phyloP scores from a whole-genome alignment of 176 grass and related monocot genomes.

The Lolium multiflorum region DNA sequence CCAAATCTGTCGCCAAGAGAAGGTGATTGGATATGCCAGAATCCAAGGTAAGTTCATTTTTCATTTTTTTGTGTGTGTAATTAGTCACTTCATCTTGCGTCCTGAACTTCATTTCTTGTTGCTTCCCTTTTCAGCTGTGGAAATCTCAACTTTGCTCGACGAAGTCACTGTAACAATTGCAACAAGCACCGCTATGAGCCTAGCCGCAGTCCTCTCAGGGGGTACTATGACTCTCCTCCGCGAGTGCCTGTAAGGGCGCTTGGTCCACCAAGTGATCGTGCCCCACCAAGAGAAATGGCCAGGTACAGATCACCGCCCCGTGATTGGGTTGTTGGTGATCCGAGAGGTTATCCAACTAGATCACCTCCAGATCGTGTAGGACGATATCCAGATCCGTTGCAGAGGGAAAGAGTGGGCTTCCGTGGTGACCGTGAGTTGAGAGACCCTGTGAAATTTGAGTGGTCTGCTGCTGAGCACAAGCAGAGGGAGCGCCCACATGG shows the following conservation, averaged over 20 bases:
- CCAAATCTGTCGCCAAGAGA: slow-evolving; percentile 93
- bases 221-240: slow-evolving; percentile 54
- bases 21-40: slow-evolving; percentile 98
- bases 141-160: slow-evolving; percentile 96
- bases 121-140: slow-evolving; percentile 71
- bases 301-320: slow-evolving; percentile 64
- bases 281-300: slow-evolving; percentile 51
- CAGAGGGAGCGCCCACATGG: slow-evolving; percentile 48
- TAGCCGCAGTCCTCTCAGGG: slow-evolving; percentile 55
- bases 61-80: background rate
- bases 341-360: slow-evolving; percentile 53
- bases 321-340: slow-evolving; percentile 49
- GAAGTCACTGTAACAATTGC: slow-evolving; percentile 91
- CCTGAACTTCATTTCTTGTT: slow-evolving; percentile 24
- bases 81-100: slow-evolving; percentile 20
- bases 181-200: slow-evolving; percentile 69
- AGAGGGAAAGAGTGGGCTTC: slow-evolving; percentile 56
- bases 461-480: slow-evolving; percentile 52
- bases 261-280: slow-evolving; percentile 52
- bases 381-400: slow-evolving; percentile 47
- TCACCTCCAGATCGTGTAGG: slow-evolving; percentile 50
- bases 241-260: slow-evolving; percentile 57
- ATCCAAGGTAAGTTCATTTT: slow-evolving; percentile 61
- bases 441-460: slow-evolving; percentile 54
- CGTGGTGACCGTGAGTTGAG: slow-evolving; percentile 54